These are phyloP conservation scores for Cardiospermum halicacabum DNA, from an alignment of 345 rosid genomes.

Conservation along the genomic window DNA sequence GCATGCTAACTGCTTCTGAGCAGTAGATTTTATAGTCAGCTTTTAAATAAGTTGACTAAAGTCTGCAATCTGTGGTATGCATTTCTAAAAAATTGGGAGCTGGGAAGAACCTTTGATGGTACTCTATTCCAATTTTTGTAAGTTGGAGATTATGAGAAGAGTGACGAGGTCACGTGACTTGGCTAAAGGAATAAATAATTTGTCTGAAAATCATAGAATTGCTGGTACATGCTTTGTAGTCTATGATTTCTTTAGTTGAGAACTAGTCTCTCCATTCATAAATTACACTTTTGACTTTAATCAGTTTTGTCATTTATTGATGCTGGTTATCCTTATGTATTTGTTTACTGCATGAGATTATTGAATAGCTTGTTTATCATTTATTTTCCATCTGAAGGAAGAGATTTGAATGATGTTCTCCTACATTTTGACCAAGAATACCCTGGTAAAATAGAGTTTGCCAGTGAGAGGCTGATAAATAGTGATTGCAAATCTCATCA, in stretches of 20 bases:
- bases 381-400: conserved; percentile 25
- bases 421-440: conserved; percentile 34
- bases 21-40: background rate
- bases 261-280: background rate
- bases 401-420: conserved; percentile 33
- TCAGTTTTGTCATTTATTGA: background rate
- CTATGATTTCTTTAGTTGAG: no score
- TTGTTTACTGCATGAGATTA: conserved; percentile 14
- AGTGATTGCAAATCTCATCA: conserved; percentile 20
- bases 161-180: background rate
- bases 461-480: conserved; percentile 15
- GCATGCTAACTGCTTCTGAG: background rate
- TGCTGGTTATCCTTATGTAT: background rate
- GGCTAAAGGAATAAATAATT: background rate
- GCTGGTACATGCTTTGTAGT: background rate
- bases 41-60: background rate
- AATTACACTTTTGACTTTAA: background rate
- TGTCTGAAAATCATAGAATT: background rate
- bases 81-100: background rate
- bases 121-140: background rate
- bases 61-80: background rate
- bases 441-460: conserved; percentile 24
- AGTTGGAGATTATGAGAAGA: background rate
- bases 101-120: background rate
- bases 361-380: conserved; percentile 22